These are phyloP conservation scores for Hyaloscypha bicolor DNA, from an alignment of 495 filamentous ascomycete genomes.

Conservation along the genomic window DNA sequence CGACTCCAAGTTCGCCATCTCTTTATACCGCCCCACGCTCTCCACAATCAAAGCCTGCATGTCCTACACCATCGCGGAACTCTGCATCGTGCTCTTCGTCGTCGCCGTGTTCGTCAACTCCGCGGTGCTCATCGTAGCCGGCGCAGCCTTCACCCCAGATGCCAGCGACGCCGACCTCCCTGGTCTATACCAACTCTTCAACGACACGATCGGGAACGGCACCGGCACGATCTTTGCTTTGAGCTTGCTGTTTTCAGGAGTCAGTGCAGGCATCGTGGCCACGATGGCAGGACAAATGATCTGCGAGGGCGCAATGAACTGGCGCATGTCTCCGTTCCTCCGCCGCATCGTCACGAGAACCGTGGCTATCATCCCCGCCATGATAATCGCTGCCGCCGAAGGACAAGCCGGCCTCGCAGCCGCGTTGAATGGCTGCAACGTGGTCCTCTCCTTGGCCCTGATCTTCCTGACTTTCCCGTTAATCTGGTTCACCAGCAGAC, in stretches of 20 bases:
- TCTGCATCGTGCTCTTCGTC: conserved; percentile 73
- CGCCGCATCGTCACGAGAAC: conserved; percentile 69
- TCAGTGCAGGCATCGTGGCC: conserved; percentile 78
- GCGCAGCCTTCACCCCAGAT: conserved; percentile 63
- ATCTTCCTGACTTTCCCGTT: conserved; percentile 51
- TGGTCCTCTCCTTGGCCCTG: conserved; percentile 47
- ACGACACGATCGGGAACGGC: conserved; percentile 39
- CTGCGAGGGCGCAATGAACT: conserved; percentile 75
- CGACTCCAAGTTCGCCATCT: conserved; percentile 40
- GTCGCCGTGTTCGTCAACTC: conserved; percentile 91
- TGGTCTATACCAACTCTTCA: conserved; percentile 17
- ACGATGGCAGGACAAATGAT: conserved; percentile 87
- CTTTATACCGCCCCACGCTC: conserved; percentile 75
- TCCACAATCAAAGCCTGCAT: conserved; percentile 76
- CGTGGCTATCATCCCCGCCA: conserved; percentile 75
- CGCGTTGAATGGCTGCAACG: conserved; percentile 47
- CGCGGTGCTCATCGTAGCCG: conserved; percentile 85
- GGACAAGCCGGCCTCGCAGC: conserved; percentile 51
- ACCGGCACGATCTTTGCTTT: conserved; percentile 75
- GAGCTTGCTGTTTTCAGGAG: conserved; percentile 73
- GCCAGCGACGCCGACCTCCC: conserved; percentile 17
- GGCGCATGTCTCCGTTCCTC: conserved; percentile 71
- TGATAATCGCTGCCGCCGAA: conserved; percentile 75
- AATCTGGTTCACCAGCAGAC: conserved; percentile 47
- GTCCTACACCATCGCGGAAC: conserved; percentile 74